Base-by-base conservation (phyloP, 2,329 filamentous ascomycete genomes). In the Claviceps maximensis region DNA sequence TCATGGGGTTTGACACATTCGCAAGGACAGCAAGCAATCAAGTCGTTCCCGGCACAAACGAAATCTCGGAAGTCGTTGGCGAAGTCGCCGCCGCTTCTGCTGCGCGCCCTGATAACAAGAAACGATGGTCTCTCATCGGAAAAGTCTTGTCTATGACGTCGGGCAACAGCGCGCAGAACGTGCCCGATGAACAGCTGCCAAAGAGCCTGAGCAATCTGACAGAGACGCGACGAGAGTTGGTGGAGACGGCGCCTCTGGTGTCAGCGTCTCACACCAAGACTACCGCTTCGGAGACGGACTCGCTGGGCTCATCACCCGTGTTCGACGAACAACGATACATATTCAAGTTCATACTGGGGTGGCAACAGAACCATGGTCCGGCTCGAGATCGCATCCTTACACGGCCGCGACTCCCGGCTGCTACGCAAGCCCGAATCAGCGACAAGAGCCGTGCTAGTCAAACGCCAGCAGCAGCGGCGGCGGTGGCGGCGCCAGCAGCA, bases 331-430 rank as follows among this genome's bases (percentile, higher is more conserved):
- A 76, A 63, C 72, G 75, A 57, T 88, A 80, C 61, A 75, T 80
- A 55, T 90, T 90, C 72, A 86, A 83, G 56, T 90, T 90, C 61
- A 80, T 83, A 10, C 74, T 89, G 2, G 83, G 85, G 55, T 84
- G 79, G 75, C 74, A 82, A 42, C 69, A 75, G 49, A 77, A 77
- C 25, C 66, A 74, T 21, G 73, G 77, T 57, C 73, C 78, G 51
- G 71, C 73, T 0, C 78, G 77, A 3, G 78, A 84, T 42, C 78
- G 82, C 3, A 75, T 84, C n/a, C 71, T 90, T 21, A 75, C 74
- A 23, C 77, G 81, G 5, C 87, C 87, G 1, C 76, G 83, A 13
- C 75, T 93, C 4, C 87, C 87, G 0, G 74, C 75, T 3, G 78
- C 84, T 0, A 86, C 87, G 0, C 86, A 91, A 60, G 71, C 76